Evolutionary conservation across 106 monocot genomes (phyloP).

Genomic region (Amphibolis antarctica): DNA sequence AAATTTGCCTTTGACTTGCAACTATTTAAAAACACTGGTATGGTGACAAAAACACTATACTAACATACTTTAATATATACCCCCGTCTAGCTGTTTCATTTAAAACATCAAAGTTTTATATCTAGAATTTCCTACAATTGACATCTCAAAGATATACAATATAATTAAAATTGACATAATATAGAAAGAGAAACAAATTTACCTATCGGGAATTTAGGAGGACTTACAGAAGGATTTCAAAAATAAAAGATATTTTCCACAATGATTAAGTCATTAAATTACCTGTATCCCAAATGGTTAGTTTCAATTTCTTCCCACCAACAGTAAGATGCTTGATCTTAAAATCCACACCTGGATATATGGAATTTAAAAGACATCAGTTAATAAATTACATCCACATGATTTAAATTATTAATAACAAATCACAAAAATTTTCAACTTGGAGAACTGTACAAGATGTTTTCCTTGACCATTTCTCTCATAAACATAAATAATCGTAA

Average conservation of each 20-base stretch:
- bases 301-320: constrained; percentile 75
- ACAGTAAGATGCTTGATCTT: constrained; percentile 74
- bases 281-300: constrained; percentile 98
- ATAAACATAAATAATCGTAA: no score
- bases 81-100: no score
- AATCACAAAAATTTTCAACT: background rate
- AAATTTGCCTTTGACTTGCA: no score
- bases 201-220: no score
- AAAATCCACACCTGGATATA: constrained; percentile 71
- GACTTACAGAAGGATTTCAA: background rate
- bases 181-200: background rate
- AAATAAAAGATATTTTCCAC: background rate
- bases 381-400: background rate
- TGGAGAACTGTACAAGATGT: no score
- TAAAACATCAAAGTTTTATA: no score
- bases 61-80: no score
- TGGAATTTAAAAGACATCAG: background rate
- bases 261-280: constrained; percentile 1
- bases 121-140: no score
- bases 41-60: no score
- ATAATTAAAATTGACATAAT: background rate
- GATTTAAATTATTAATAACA: background rate
- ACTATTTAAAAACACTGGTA: no score
- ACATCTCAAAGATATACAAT: background rate
- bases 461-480: no score